These are phyloP conservation scores for Chalciporus pseudorubinellus DNA, from an alignment of 768 basidiomycete species.

Conservation along the genomic window DNA sequence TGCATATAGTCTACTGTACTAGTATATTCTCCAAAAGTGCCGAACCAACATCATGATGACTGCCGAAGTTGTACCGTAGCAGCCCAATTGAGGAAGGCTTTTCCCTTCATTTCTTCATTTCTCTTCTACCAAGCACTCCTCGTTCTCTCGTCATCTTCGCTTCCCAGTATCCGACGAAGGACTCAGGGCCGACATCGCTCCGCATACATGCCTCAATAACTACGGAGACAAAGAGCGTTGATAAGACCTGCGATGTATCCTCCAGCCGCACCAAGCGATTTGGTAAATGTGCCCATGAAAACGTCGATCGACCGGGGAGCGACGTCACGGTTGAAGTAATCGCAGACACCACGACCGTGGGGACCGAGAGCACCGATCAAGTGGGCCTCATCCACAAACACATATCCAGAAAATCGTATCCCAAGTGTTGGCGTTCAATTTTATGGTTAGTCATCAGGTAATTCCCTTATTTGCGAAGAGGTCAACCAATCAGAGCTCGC, in stretches of 20 bases:
- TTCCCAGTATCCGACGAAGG: conserved; percentile 87
- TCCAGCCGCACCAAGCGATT: conserved; percentile 90
- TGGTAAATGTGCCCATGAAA: conserved; percentile 98
- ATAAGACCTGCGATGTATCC: conserved; percentile 94
- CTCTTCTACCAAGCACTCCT: no score
- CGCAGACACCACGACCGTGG: conserved; percentile 89
- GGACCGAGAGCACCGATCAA: conserved; percentile 96
- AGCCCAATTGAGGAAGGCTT: no score
- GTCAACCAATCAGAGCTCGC: no score
- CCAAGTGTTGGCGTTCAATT: no score
- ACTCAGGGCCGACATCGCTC: conserved; percentile 87
- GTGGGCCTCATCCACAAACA: conserved; percentile 96
- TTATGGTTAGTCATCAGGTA: no score
- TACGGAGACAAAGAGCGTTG: conserved; percentile 74
- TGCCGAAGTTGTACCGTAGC: no score
- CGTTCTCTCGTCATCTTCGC: no score
- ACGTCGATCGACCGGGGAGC: conserved; percentile 81
- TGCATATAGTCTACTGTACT: no score
- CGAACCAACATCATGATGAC: no score
- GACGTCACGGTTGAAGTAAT: conserved; percentile 91
- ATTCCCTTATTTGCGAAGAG: conserved; percentile 94
- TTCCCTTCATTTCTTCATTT: no score
- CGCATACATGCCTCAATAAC: conserved; percentile 81
- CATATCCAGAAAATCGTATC: no score
- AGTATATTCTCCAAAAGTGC: no score